phyloP scores from a whole-genome alignment of 2,329 filamentous ascomycete genomes.

The Colletotrichum lupini region DNA sequence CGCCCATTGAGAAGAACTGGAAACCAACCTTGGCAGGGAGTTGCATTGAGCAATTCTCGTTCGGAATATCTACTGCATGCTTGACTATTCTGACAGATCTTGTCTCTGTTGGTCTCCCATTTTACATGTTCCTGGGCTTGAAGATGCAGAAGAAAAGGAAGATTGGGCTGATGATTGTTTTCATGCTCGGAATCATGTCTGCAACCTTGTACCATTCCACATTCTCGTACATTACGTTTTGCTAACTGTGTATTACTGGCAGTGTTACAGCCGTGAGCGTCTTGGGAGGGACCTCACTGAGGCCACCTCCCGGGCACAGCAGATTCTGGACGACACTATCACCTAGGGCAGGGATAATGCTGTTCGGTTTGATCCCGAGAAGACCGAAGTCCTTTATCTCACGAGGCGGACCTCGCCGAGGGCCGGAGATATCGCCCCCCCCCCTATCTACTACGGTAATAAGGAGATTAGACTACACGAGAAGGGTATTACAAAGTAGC shows the following conservation, averaged over 20 bases:
- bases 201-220: not conserved
- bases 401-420: too few relatives aligned
- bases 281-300: too few relatives aligned
- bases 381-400: too few relatives aligned
- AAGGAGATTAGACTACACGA: too few relatives aligned
- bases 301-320: too few relatives aligned
- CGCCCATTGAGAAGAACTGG: conserved; percentile 48
- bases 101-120: conserved; percentile 48
- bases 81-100: conserved; percentile 54
- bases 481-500: too few relatives aligned
- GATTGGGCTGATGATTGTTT: conserved; percentile 47
- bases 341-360: too few relatives aligned
- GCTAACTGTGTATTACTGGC: not conserved
- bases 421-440: too few relatives aligned
- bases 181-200: conserved; percentile 43
- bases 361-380: too few relatives aligned
- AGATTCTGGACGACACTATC: too few relatives aligned
- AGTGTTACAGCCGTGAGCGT: not conserved
- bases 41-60: conserved; percentile 2
- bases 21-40: not conserved
- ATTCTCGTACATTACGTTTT: not conserved
- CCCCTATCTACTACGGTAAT: too few relatives aligned
- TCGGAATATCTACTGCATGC: conserved; percentile 46
- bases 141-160: conserved; percentile 46
- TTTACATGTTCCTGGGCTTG: conserved; percentile 47